phyloP scores from a whole-genome alignment of 306 rosid species.

The Argentina anserina region DNA sequence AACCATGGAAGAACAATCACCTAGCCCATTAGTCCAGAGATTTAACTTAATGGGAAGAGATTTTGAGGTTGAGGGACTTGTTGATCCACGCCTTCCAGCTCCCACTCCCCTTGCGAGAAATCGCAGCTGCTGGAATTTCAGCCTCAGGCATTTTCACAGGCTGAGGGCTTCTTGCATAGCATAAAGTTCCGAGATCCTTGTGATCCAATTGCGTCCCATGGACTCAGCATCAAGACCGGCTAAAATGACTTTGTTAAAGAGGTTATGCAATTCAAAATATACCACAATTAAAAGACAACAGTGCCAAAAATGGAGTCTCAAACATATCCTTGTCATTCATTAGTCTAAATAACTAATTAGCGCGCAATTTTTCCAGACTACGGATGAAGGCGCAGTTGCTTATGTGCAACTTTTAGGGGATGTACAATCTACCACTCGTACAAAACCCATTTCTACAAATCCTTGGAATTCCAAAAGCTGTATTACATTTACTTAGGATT shows the following conservation, averaged over 20 bases:
- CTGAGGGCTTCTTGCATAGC: constrained; percentile 81
- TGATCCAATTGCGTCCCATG: constrained; percentile 74
- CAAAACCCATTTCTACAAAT: constrained; percentile 2
- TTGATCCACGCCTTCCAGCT: constrained; percentile 89
- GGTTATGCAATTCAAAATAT: neutral
- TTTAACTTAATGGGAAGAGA: constrained; percentile 56
- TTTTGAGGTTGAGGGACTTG: constrained; percentile 63
- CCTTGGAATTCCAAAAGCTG: neutral
- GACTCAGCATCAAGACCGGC: too few relatives aligned
- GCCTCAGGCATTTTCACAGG: constrained; percentile 28
- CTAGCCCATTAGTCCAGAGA: neutral
- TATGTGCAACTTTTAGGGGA: constrained; percentile 6
- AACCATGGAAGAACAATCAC: neutral
- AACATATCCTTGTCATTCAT: neutral
- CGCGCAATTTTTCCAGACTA: neutral
- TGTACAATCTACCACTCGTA: neutral
- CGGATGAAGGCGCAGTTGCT: neutral
- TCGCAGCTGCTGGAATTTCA: constrained; percentile 6
- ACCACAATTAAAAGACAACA: neutral
- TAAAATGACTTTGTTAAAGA: too few relatives aligned
- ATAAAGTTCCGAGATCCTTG: constrained; percentile 75
- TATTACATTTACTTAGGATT: constrained; percentile 59
- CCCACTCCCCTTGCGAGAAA: constrained; percentile 49
- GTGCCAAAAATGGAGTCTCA: neutral
- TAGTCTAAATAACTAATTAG: neutral